phyloP scores from a whole-genome alignment of 2,329 filamentous ascomycete species.

The Chaetomium strumarium region DNA sequence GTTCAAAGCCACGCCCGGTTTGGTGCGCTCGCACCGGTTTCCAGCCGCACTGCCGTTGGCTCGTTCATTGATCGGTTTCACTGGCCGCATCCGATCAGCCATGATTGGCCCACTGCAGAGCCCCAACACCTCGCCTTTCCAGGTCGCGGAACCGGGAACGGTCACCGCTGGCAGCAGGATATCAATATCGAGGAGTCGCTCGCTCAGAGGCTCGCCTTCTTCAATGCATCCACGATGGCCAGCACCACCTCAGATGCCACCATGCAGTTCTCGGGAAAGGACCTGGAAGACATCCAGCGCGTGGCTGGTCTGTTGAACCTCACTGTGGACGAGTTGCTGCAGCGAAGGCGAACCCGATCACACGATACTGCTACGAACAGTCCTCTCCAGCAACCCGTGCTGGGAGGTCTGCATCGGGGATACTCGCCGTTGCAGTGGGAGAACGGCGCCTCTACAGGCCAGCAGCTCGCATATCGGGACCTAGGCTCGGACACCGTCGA shows the following conservation, averaged over 20 bases:
- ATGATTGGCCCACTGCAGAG: conserved; percentile 18
- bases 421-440: too few species aligned
- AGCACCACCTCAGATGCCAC: not conserved
- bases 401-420: too few species aligned
- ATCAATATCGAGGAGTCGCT: conserved; percentile 10
- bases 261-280: conserved; percentile 23
- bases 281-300: conserved; percentile 22
- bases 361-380: not conserved
- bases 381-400: not conserved
- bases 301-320: conserved; percentile 24
- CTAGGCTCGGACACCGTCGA: conserved; percentile 11
- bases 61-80: conserved; percentile 23
- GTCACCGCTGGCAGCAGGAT: conserved; percentile 11
- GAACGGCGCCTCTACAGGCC: not conserved
- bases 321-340: conserved; percentile 24
- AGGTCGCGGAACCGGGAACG: too few species aligned
- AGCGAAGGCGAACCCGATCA: conserved; percentile 16
- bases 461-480: conserved; percentile 2
- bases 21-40: conserved; percentile 18
- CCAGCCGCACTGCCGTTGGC: conserved; percentile 17
- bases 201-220: not conserved
- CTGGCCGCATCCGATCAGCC: conserved; percentile 6
- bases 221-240: not conserved
- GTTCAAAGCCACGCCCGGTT: conserved; percentile 14
- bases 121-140: conserved; percentile 17